A percentile compares a stretch with the other conserved stretches of the same genome.
Evolutionary conservation across 495 filamentous ascomycete species (phyloP).

Genomic region (Aspergillus campestris): DNA sequence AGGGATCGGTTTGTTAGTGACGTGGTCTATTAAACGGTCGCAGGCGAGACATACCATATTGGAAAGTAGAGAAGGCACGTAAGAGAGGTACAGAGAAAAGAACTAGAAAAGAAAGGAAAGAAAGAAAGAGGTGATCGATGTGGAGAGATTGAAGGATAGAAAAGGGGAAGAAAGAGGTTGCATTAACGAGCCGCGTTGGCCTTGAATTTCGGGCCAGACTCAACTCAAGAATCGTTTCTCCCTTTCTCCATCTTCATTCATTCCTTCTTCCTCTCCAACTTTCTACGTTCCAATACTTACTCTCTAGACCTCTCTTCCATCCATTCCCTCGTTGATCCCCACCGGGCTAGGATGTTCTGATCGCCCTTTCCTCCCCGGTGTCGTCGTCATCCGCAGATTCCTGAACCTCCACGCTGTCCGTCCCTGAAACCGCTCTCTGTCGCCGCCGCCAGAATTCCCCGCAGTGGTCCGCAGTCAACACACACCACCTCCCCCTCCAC

Average conservation of each 20-base stretch:
- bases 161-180: too few species aligned
- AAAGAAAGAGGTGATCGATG: too few species aligned
- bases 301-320: background rate
- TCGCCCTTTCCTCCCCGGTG: slow-evolving; percentile 4
- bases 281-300: background rate
- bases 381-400: slow-evolving; percentile 6
- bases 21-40: background rate
- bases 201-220: too few species aligned
- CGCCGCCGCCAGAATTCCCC: slow-evolving; percentile 21
- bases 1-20: background rate
- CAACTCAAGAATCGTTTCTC: too few species aligned
- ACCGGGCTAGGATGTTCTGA: background rate
- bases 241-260: too few species aligned
- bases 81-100: too few species aligned
- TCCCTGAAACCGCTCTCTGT: slow-evolving; percentile 24
- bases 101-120: too few species aligned
- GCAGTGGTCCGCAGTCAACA: slow-evolving; percentile 25
- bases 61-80: background rate
- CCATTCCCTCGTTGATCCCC: background rate
- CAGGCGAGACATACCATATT: slow-evolving; percentile 6
- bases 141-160: too few species aligned
- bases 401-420: background rate
- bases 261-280: background rate
- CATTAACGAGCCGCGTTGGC: too few species aligned
- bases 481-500: slow-evolving; percentile 15